Conservation (phyloP, 306 rosid species). For the Cyamopsis tetragonoloba region DNA sequence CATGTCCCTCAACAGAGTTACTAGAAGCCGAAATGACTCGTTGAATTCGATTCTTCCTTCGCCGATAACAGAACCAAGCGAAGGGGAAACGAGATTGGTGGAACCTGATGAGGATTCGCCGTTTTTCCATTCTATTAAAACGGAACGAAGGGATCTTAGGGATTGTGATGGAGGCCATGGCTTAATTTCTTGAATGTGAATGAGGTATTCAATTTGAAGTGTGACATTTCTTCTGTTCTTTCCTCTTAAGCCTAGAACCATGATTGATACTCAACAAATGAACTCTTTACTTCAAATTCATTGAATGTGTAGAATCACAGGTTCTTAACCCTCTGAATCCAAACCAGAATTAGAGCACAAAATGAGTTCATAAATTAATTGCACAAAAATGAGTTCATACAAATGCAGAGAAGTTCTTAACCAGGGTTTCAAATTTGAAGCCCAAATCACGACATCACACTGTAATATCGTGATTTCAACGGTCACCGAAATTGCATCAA, state of each 20-base stretch:
- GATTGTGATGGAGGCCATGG: conserved; percentile 93
- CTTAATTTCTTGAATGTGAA: conserved; percentile 70
- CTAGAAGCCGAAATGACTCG: conserved; percentile 55
- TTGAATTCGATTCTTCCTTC: conserved; percentile 82
- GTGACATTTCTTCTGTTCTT: conserved; percentile 50
- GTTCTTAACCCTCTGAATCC: conserved; percentile 24
- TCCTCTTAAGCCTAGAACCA: conserved; percentile 63
- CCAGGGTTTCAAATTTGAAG: too few species aligned
- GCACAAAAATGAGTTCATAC: background rate
- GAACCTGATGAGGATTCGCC: conserved; percentile 67
- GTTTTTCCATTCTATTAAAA: conserved; percentile 72
- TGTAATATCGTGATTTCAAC: too few species aligned
- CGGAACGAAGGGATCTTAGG: conserved; percentile 59
- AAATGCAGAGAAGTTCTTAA: conserved; percentile 20
- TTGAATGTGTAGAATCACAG: conserved; percentile 19
- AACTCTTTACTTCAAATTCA: conserved; percentile 23
- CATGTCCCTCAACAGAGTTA: conserved; percentile 59
- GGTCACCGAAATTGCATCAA: too few species aligned
- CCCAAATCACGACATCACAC: too few species aligned
- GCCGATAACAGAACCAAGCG: conserved; percentile 60
- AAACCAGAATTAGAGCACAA: background rate
- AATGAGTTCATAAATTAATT: conserved; percentile 6
- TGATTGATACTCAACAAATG: conserved; percentile 19
- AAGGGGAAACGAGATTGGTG: conserved; percentile 59
- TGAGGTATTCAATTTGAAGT: conserved; percentile 49